These are phyloP conservation scores for Cyclotella sp. DNA, from an alignment of 108 stramenopile genomes.

Conservation along the genomic window DNA sequence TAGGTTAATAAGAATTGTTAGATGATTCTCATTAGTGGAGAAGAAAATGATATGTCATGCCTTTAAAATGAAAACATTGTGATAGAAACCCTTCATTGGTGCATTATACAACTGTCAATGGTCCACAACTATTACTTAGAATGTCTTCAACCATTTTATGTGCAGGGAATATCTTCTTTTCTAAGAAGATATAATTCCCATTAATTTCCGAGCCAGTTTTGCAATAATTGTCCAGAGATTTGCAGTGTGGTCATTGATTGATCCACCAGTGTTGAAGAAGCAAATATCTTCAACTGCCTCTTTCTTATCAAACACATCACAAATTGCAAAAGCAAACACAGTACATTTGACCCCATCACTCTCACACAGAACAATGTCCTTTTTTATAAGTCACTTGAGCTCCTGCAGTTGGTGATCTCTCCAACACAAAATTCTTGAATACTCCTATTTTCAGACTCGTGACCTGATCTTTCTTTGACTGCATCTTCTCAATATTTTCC, in stretches of 20 bases:
- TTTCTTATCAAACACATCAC: not conserved
- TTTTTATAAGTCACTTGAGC: not conserved
- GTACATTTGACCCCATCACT: not conserved
- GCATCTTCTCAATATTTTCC: not conserved
- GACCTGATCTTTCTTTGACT: not conserved
- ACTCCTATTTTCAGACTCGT: not conserved
- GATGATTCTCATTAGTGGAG: not conserved
- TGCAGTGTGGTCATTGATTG: not conserved
- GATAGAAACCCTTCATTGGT: not conserved
- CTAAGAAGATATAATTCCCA: not conserved
- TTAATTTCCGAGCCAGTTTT: not conserved
- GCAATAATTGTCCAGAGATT: not conserved
- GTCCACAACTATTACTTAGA: too few relatives aligned
- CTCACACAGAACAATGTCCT: not conserved
- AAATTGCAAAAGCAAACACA: not conserved
- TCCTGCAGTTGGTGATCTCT: not conserved
- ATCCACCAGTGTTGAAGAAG: conserved; percentile 1
- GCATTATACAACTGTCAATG: not conserved
- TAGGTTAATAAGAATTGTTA: not conserved
- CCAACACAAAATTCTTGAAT: not conserved
- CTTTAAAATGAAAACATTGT: not conserved
- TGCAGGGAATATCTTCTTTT: not conserved
- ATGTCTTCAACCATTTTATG: not conserved
- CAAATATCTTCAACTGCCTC: not conserved
- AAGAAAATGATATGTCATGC: not conserved